These are phyloP conservation scores for Misopates orontium DNA, from an alignment of 257 asterid species.

Conservation along the genomic window DNA sequence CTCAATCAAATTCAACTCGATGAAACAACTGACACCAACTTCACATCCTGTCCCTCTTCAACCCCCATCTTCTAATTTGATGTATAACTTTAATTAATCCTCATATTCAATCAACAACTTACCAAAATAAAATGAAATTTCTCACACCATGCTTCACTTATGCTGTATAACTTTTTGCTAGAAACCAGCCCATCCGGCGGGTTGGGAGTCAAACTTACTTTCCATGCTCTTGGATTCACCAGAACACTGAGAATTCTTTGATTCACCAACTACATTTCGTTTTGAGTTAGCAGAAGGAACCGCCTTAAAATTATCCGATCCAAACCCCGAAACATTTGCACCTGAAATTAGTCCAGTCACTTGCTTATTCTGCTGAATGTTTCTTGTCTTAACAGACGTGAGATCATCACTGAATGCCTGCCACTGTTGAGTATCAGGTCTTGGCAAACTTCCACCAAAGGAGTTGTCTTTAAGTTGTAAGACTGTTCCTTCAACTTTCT, in stretches of 20 bases:
- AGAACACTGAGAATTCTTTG: conserved; percentile 47
- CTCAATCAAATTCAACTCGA: conserved; percentile 2
- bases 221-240: conserved; percentile 48
- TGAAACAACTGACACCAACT: background rate
- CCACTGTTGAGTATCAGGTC: conserved; percentile 74
- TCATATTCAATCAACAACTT: background rate
- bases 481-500: conserved; percentile 77
- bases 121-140: background rate
- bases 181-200: conserved; percentile 98
- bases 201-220: conserved; percentile 61
- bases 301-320: conserved; percentile 68
- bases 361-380: conserved; percentile 45
- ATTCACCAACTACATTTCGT: conserved; percentile 32
- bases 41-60: background rate
- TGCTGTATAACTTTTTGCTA: conserved; percentile 10
- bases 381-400: conserved; percentile 67
- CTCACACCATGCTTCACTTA: too few relatives aligned
- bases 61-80: background rate
- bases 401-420: conserved; percentile 75
- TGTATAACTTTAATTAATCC: background rate
- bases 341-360: conserved; percentile 39
- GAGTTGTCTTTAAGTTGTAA: conserved; percentile 69
- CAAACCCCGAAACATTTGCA: conserved; percentile 69
- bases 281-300: conserved; percentile 54
- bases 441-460: conserved; percentile 49